Percentiles rank a stretch among this genome's conserved stretches.
Conservation (phyloP, 352 stramenopile species). For the Hyaloperonospora arabidopsidis region DNA sequence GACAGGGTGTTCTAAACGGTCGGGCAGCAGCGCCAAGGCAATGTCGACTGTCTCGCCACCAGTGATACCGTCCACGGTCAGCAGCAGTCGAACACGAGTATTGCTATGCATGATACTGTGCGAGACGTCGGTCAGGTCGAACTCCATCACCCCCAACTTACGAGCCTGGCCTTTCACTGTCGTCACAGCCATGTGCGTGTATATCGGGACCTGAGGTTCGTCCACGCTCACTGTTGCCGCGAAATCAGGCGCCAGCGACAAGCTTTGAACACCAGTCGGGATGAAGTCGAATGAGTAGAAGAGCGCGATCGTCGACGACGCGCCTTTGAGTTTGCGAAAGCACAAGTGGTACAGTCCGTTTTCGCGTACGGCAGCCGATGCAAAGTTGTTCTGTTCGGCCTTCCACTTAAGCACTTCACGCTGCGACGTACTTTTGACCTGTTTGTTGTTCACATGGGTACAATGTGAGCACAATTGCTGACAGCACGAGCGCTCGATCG, state of each 20-base stretch:
- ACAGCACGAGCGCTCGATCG: not conserved
- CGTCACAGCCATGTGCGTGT: constrained; percentile 51
- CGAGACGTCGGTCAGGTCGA: constrained; percentile 56
- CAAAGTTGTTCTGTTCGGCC: constrained; percentile 52
- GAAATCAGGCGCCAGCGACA: constrained; percentile 55
- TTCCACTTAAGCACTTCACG: constrained; percentile 48
- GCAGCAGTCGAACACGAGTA: constrained; percentile 60
- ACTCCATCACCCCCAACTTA: constrained; percentile 66
- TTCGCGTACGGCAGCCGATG: constrained; percentile 48
- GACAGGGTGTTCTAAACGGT: constrained; percentile 45
- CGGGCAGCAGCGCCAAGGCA: constrained; percentile 36
- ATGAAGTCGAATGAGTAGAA: constrained; percentile 84
- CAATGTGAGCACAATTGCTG: not conserved
- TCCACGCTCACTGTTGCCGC: constrained; percentile 49
- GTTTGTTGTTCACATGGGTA: not conserved
- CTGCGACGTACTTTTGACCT: constrained; percentile 55
- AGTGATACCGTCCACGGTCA: constrained; percentile 56
- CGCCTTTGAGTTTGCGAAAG: constrained; percentile 55
- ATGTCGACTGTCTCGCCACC: constrained; percentile 42
- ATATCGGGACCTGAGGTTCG: constrained; percentile 34
- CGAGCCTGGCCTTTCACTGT: constrained; percentile 34
- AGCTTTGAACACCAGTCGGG: constrained; percentile 39
- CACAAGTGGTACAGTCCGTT: constrained; percentile 75
- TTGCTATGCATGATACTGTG: constrained; percentile 51
- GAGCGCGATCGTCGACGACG: constrained; percentile 46